Percentiles rank a stretch among this genome's conserved stretches.
Evolutionary conservation across 208 protist genomes (phyloP).

Genomic region (Naegleria gruberi): DNA sequence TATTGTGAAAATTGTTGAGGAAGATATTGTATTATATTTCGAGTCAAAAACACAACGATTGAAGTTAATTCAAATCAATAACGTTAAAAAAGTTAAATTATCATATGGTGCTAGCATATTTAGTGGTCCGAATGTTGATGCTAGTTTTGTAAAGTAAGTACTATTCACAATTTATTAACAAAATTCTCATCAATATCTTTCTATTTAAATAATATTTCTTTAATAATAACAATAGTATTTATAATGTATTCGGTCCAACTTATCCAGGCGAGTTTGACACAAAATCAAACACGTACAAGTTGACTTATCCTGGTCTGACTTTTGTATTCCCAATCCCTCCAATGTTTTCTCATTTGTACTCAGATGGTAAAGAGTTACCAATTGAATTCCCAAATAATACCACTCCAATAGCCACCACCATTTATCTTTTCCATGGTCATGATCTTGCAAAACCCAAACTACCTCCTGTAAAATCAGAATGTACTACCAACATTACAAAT

Average conservation of each 20-base stretch:
- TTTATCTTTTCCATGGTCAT: background rate
- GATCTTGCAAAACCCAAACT: background rate
- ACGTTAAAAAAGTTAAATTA: background rate
- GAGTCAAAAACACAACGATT: conserved; percentile 9
- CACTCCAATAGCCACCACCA: background rate
- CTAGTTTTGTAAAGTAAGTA: conserved; percentile 19
- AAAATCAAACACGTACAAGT: background rate
- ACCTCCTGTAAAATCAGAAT: background rate
- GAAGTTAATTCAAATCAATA: background rate
- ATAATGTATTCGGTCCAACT: conserved; percentile 12
- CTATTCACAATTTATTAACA: background rate
- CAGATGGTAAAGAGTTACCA: background rate
- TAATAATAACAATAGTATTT: background rate
- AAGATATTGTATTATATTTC: background rate
- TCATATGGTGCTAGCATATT: background rate
- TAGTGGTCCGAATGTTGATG: background rate
- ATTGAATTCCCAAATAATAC: background rate
- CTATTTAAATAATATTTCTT: too few relatives aligned
- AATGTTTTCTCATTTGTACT: background rate
- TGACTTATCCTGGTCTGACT: conserved; percentile 2
- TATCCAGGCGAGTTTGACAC: background rate
- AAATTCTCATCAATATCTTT: too few relatives aligned
- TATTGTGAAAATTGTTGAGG: background rate
- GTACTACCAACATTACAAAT: background rate
- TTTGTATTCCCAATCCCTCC: conserved; percentile 2